Conservation (phyloP, 2,329 filamentous ascomycete genomes). For the Chaetomium sp. region DNA sequence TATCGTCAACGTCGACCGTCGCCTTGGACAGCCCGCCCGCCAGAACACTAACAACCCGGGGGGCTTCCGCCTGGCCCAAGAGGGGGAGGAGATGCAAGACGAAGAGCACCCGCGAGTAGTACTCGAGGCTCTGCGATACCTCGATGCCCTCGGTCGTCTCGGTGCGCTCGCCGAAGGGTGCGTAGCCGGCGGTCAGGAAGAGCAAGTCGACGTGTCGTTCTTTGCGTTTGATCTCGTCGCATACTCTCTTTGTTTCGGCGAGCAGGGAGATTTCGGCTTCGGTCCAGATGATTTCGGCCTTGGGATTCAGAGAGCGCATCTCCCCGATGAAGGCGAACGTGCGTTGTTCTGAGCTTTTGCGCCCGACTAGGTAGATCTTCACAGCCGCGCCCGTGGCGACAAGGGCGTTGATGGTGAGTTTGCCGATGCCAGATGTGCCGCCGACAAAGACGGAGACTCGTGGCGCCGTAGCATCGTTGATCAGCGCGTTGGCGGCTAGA, state of each 20-base stretch:
- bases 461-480: conserved; percentile 44
- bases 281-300: conserved; percentile 47
- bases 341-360: conserved; percentile 40
- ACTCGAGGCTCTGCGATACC: conserved; percentile 44
- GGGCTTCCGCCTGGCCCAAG: conserved; percentile 36
- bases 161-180: conserved; percentile 43
- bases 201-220: conserved; percentile 48
- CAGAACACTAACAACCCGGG: conserved; percentile 42
- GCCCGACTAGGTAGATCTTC: conserved; percentile 49
- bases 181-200: conserved; percentile 49
- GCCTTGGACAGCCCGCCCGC: conserved; percentile 40
- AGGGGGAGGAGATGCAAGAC: conserved; percentile 46
- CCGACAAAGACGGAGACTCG: conserved; percentile 49
- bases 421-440: conserved; percentile 51
- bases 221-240: conserved; percentile 43
- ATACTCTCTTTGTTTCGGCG: conserved; percentile 45
- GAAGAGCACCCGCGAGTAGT: conserved; percentile 50
- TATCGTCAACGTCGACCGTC: conserved; percentile 40
- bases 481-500: conserved; percentile 43
- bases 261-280: conserved; percentile 50
- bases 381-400: conserved; percentile 41
- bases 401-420: conserved; percentile 44
- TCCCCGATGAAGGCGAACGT: conserved; percentile 41
- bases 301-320: conserved; percentile 42
- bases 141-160: conserved; percentile 49